A percentile compares a stretch with the other conserved stretches of the same genome.
Conservation (phyloP, 495 filamentous ascomycete species). For the Trichoderma orchidacearum region DNA sequence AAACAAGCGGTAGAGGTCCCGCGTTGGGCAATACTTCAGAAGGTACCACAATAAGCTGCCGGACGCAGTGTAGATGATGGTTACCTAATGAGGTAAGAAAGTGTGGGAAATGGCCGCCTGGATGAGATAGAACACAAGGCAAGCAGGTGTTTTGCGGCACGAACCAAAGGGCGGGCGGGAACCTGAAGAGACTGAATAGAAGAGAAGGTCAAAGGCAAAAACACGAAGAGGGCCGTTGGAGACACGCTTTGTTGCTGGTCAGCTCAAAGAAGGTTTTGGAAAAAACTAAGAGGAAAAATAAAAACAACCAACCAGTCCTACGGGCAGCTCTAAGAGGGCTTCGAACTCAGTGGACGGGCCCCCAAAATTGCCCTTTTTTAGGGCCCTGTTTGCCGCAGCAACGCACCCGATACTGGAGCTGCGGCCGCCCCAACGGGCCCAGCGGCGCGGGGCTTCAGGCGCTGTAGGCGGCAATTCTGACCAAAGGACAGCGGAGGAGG, state of each 20-base stretch:
- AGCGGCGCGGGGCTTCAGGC: no score
- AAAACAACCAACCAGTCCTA: neutral
- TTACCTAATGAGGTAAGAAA: neutral
- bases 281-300: neutral
- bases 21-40: neutral
- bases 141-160: neutral
- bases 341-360: neutral
- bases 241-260: neutral
- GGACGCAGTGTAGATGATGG: neutral
- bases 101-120: neutral
- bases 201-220: neutral
- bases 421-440: no score
- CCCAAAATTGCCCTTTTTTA: neutral
- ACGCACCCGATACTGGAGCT: neutral
- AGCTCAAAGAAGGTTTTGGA: no score
- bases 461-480: no score
- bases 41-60: neutral
- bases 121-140: neutral
- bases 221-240: neutral
- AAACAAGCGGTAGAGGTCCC: slow-evolving; percentile 1
- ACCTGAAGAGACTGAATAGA: neutral
- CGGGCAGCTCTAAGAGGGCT: no score
- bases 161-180: neutral
- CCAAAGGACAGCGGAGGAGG: neutral
- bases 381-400: neutral